Evolutionary conservation across 495 filamentous ascomycete genomes (phyloP).

Genomic region (Penicillium paxilli): DNA sequence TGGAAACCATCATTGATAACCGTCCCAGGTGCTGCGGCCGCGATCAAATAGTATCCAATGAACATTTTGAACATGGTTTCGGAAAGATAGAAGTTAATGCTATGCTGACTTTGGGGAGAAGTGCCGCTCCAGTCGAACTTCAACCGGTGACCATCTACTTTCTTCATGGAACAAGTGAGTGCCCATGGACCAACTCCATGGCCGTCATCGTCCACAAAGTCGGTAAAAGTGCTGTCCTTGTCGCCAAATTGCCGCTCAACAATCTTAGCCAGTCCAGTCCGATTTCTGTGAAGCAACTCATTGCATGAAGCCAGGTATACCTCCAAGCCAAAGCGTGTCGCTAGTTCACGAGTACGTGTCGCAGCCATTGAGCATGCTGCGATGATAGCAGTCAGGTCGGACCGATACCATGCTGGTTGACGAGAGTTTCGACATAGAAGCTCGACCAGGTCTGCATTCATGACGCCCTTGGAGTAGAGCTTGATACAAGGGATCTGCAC

Average conservation of each 20-base stretch:
- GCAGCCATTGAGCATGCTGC: slow-evolving; percentile 48
- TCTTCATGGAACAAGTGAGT: slow-evolving; percentile 48
- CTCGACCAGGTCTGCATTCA: slow-evolving; percentile 44
- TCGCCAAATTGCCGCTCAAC: slow-evolving; percentile 46
- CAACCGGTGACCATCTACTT: slow-evolving; percentile 34
- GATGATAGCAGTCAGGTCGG: slow-evolving; percentile 48
- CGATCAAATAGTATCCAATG: slow-evolving; percentile 49
- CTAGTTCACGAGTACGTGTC: slow-evolving; percentile 43
- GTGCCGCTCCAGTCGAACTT: slow-evolving; percentile 49
- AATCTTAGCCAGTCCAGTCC: slow-evolving; percentile 42
- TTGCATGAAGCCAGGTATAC: slow-evolving; percentile 44
- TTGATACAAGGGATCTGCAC: slow-evolving; percentile 53
- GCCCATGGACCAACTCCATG: slow-evolving; percentile 50
- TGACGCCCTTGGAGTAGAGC: slow-evolving; percentile 41
- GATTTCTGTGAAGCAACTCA: slow-evolving; percentile 45
- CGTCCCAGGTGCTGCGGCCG: slow-evolving; percentile 45
- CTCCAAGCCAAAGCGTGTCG: slow-evolving; percentile 41
- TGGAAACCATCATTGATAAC: slow-evolving; percentile 52
- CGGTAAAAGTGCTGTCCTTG: slow-evolving; percentile 43
- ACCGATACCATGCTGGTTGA: slow-evolving; percentile 51
- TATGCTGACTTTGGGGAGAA: slow-evolving; percentile 46
- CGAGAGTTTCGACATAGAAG: slow-evolving; percentile 50
- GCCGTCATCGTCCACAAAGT: slow-evolving; percentile 54
- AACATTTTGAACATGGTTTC: slow-evolving; percentile 57
- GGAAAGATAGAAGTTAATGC: slow-evolving; percentile 52